Conservation (phyloP, 306 rosid genomes). For the Trifolium dubium region DNA sequence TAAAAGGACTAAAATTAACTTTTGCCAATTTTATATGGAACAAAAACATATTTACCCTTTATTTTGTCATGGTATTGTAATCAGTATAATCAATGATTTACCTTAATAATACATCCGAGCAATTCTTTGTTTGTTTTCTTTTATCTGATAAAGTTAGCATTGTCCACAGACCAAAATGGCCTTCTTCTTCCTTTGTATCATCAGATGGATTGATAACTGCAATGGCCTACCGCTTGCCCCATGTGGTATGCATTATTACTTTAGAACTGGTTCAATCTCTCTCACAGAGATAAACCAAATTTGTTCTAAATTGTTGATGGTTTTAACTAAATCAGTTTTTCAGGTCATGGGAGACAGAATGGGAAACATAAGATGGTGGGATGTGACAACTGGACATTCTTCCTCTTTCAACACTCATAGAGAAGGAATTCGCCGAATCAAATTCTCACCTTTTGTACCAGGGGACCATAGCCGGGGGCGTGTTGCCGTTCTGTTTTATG, state of each 20-base stretch:
- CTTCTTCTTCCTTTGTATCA: conserved; percentile 85
- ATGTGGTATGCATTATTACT: conserved; percentile 66
- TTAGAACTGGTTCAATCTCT: conserved; percentile 33
- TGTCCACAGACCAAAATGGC: conserved; percentile 94
- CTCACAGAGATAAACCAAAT: conserved; percentile 15
- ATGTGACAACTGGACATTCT: conserved; percentile 88
- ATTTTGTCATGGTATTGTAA: background rate
- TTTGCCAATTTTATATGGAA: background rate
- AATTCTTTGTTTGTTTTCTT: conserved; percentile 22
- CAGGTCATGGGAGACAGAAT: conserved; percentile 99
- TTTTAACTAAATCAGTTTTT: conserved; percentile 51
- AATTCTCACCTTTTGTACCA: conserved; percentile 84
- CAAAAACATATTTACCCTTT: background rate
- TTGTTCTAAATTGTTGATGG: conserved; percentile 43
- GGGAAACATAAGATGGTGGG: conserved; percentile 98
- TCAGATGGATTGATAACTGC: conserved; percentile 94
- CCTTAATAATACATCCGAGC: conserved; percentile 15
- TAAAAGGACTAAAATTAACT: background rate
- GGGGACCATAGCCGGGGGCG: conserved; percentile 97
- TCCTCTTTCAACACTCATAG: conserved; percentile 94
- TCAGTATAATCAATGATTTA: background rate
- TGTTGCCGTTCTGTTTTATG: conserved; percentile 88
- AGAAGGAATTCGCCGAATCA: conserved; percentile 92
- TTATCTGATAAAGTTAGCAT: conserved; percentile 48
- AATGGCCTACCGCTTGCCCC: conserved; percentile 99